A percentile compares a stretch with the other conserved stretches of the same genome.
phyloP scores from a whole-genome alignment of 1,139 yeast genomes.

The Yamadazyma sp. region DNA sequence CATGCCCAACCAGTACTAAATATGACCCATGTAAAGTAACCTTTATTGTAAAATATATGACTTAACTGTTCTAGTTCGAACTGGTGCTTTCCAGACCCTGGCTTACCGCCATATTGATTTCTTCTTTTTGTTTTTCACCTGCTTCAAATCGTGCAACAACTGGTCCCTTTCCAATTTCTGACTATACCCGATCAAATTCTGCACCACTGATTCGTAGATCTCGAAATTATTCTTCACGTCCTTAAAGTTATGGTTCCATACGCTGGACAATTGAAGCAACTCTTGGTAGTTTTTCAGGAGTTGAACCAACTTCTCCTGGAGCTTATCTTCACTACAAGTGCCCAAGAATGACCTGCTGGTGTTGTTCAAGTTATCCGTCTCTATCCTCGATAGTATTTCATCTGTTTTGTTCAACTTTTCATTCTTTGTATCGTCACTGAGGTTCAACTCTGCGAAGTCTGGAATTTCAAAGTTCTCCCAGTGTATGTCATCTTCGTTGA shows the following conservation, averaged over 20 bases:
- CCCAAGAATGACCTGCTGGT: slow-evolving; percentile 30
- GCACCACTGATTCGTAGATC: slow-evolving; percentile 70
- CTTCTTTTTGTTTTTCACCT: slow-evolving; percentile 22
- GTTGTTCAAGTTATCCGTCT: slow-evolving; percentile 37
- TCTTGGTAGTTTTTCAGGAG: slow-evolving; percentile 26
- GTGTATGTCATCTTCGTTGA: slow-evolving; percentile 31
- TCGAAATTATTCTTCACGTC: slow-evolving; percentile 54
- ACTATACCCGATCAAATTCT: slow-evolving; percentile 68
- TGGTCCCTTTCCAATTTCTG: slow-evolving; percentile 57
- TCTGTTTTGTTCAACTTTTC: slow-evolving; percentile 23
- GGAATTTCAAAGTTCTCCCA: slow-evolving; percentile 35
- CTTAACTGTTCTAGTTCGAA: too few species aligned
- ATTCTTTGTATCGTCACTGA: slow-evolving; percentile 21
- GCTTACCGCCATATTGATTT: neutral
- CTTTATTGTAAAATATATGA: neutral
- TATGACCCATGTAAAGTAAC: too few species aligned
- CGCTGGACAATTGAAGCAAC: slow-evolving; percentile 38
- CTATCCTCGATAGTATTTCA: slow-evolving; percentile 30
- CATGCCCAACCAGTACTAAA: slow-evolving; percentile 6
- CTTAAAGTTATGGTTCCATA: slow-evolving; percentile 49
- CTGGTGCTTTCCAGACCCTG: too few species aligned
- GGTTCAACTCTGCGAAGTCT: slow-evolving; percentile 22
- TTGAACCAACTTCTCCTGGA: slow-evolving; percentile 26
- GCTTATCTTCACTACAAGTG: slow-evolving; percentile 8
- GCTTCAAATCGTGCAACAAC: slow-evolving; percentile 38